These are phyloP conservation scores for Cercospora sesami DNA, from an alignment of 2,329 filamentous ascomycete species.

Conservation along the genomic window DNA sequence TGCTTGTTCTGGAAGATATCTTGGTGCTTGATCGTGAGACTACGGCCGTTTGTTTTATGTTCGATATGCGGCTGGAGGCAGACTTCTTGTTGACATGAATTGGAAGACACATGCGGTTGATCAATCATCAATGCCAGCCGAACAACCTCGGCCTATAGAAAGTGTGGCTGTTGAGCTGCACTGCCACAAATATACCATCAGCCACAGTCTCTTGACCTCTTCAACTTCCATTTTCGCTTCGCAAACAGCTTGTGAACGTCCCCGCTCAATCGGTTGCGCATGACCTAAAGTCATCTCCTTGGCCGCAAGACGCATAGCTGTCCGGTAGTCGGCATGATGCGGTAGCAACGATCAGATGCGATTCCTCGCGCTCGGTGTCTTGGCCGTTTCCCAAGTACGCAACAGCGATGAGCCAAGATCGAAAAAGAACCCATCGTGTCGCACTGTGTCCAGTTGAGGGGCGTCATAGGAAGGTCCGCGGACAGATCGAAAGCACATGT, in stretches of 20 bases:
- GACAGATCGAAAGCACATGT: too few species aligned
- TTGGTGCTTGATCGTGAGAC: not conserved
- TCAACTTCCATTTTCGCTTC: not conserved
- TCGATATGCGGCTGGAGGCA: not conserved
- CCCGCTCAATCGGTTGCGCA: not conserved
- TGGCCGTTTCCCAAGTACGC: not conserved
- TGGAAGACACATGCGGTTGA: not conserved
- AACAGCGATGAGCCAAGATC: not conserved
- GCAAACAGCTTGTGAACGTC: not conserved
- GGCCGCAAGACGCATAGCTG: not conserved
- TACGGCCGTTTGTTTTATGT: not conserved
- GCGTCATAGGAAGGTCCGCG: too few species aligned
- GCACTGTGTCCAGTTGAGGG: not conserved
- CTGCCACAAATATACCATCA: not conserved
- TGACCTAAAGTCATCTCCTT: not conserved
- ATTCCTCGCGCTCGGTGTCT: not conserved
- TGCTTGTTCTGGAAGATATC: not conserved
- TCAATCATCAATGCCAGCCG: slow-evolving; percentile 38
- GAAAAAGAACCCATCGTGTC: not conserved
- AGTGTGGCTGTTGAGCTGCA: not conserved
- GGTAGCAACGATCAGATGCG: not conserved
- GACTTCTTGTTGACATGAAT: not conserved
- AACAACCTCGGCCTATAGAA: slow-evolving; percentile 35
- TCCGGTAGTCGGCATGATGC: not conserved
- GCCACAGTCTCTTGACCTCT: not conserved